Conservation (phyloP, 495 filamentous ascomycete genomes). For the Talaromyces wortmannii region DNA sequence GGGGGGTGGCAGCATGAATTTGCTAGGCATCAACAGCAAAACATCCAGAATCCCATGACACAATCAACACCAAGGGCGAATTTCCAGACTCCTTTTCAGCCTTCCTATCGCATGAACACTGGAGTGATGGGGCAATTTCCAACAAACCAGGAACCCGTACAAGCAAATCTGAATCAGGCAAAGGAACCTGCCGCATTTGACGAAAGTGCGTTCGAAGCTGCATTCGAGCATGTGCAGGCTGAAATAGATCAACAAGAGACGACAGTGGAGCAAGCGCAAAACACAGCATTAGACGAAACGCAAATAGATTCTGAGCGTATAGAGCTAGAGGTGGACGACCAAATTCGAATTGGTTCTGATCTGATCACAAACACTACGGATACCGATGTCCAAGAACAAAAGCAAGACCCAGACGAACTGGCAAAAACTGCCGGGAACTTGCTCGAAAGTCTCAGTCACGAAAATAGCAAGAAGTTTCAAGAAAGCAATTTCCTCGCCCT, state of each 20-base stretch:
- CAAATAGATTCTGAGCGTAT: neutral
- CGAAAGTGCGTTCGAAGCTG: conserved; percentile 57
- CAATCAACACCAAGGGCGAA: neutral
- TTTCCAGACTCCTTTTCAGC: conserved; percentile 17
- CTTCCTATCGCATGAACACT: conserved; percentile 18
- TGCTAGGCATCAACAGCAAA: conserved; percentile 31
- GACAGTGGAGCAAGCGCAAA: conserved; percentile 7
- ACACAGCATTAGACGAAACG: neutral
- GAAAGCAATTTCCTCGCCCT: conserved; percentile 70
- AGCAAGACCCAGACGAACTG: conserved; percentile 65
- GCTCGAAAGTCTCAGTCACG: conserved; percentile 60
- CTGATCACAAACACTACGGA: conserved; percentile 27
- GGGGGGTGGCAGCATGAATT: conserved; percentile 53
- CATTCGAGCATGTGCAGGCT: conserved; percentile 46
- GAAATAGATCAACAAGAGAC: conserved; percentile 27
- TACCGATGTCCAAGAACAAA: conserved; percentile 35
- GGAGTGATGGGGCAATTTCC: conserved; percentile 13
- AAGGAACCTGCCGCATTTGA: conserved; percentile 36
- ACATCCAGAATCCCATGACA: conserved; percentile 14
- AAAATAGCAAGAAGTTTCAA: conserved; percentile 66
- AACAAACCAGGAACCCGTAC: conserved; percentile 15
- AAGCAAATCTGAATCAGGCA: conserved; percentile 10
- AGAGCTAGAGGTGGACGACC: conserved; percentile 11
- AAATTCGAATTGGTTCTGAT: conserved; percentile 46
- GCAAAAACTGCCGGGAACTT: conserved; percentile 65